Evolutionary conservation across 2,329 filamentous ascomycete genomes (phyloP), one percentile per base, ranked within the genome.

Genomic region (Balansia obtecta): DNA sequence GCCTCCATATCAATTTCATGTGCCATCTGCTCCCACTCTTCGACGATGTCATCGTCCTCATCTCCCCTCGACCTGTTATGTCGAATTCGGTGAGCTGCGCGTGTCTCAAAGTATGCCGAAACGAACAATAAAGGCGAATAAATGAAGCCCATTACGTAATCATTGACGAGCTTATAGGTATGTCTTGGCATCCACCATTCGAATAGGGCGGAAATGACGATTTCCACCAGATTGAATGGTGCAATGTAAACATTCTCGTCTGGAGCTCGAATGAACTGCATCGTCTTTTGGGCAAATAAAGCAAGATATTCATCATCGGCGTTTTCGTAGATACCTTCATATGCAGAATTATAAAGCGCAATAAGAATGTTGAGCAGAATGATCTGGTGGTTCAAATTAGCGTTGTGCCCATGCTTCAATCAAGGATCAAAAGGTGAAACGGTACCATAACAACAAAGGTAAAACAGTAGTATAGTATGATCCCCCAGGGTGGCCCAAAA

Each of bases 191-290:
- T 76, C 93, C 91, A 98, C 93, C 93, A 98, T 71, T 97, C 93
- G 49, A 95, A 83, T 0, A 94, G 62, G 39, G 86, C 78, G 3
- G 96, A 77, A 53, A 79, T 72, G 54, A 95, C 74, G 16, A 97
- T 82, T 65, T 98, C 93, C 53, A 98, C 78, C 2, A 98, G 75
- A 65, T 98, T 98, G 68, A 98, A 86, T 0, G 93, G 93, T 0
- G 93, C 83, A 60, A 98, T 95, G 68, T 93, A 98, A 50, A 98
- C 93, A 58, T 98, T 98, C 66, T 98, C 93, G 60, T 98, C 93
- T 0, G 93, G 93, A 0, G 93, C 93, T 46, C 93, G 87, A 16
- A 97, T 88, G 61, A 96, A 98, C 61, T 95, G 89, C 77, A 97
- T 88, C 0, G 93, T 96, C 68, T 95, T 95, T 58, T 94, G 86